Conservation (phyloP, 371 early-diverging fungal species). For the Lichtheimia ramosa region DNA sequence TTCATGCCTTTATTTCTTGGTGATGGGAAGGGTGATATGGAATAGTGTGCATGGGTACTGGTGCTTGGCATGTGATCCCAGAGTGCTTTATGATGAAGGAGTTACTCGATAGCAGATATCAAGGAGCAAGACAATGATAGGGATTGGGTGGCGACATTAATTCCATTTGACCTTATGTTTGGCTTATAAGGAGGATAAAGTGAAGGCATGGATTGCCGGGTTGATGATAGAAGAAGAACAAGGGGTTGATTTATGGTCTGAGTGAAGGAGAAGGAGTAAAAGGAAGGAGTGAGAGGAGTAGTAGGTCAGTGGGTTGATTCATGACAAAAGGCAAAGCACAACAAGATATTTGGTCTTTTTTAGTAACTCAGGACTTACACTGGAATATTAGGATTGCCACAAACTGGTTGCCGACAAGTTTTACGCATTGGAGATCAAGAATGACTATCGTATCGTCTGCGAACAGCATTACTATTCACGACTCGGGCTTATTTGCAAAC, state of each 20-base stretch:
- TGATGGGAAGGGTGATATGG: no score
- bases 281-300: background rate
- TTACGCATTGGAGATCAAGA: slow-evolving; percentile 12
- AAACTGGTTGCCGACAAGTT: slow-evolving; percentile 17
- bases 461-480: slow-evolving; percentile 16
- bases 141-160: no score
- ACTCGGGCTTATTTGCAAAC: slow-evolving; percentile 1
- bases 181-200: background rate
- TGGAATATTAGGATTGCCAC: slow-evolving; percentile 16
- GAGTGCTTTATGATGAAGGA: background rate
- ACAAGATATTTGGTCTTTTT: background rate
- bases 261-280: background rate
- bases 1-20: background rate
- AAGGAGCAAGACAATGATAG: no score
- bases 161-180: no score
- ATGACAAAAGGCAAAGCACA: background rate
- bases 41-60: background rate
- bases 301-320: background rate
- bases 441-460: background rate
- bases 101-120: background rate
- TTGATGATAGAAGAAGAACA: no score
- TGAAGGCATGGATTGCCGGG: background rate
- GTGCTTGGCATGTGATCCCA: no score
- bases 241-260: no score
- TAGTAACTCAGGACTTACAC: background rate